A percentile compares a stretch with the other conserved stretches of the same genome.
These are phyloP conservation scores for Globisporangium lucens DNA, from an alignment of 352 stramenopile genomes.

Conservation along the genomic window DNA sequence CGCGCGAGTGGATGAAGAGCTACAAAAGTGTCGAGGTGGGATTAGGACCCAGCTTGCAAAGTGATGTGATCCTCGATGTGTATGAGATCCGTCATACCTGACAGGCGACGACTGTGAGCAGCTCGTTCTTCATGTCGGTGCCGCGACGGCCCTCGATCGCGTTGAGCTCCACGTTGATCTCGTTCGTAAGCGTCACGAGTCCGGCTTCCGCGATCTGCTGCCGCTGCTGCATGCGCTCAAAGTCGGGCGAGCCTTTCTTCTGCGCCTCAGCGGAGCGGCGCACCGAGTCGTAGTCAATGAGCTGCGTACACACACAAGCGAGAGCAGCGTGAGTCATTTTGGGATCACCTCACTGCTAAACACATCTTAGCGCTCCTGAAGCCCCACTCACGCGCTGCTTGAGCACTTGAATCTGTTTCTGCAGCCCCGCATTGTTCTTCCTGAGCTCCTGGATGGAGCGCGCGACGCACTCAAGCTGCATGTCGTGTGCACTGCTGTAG, in stretches of 20 bases:
- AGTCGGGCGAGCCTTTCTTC: conserved; percentile 60
- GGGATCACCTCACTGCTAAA: not conserved
- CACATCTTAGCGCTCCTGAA: not conserved
- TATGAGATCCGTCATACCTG: conserved; percentile 25
- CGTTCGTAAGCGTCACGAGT: conserved; percentile 50
- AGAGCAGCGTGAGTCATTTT: not conserved
- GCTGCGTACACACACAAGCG: conserved; percentile 19
- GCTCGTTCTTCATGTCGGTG: conserved; percentile 73
- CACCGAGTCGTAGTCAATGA: conserved; percentile 73
- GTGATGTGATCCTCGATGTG: not conserved
- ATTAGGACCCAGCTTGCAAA: not conserved
- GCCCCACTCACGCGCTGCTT: conserved; percentile 39
- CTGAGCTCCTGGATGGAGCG: conserved; percentile 43
- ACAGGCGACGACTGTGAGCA: conserved; percentile 70
- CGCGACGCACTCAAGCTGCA: conserved; percentile 41
- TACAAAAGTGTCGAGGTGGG: conserved; percentile 5
- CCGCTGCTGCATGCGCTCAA: conserved; percentile 62
- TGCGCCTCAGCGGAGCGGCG: conserved; percentile 59
- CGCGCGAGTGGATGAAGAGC: conserved; percentile 62
- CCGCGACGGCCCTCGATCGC: conserved; percentile 56
- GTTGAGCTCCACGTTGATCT: conserved; percentile 64
- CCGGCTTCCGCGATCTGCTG: conserved; percentile 42
- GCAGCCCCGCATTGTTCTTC: conserved; percentile 33
- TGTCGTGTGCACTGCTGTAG: conserved; percentile 38
- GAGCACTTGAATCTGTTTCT: conserved; percentile 45